These are phyloP conservation scores for Fusarium sp. DNA, from an alignment of 2,329 filamentous ascomycete species.

Conservation along the genomic window DNA sequence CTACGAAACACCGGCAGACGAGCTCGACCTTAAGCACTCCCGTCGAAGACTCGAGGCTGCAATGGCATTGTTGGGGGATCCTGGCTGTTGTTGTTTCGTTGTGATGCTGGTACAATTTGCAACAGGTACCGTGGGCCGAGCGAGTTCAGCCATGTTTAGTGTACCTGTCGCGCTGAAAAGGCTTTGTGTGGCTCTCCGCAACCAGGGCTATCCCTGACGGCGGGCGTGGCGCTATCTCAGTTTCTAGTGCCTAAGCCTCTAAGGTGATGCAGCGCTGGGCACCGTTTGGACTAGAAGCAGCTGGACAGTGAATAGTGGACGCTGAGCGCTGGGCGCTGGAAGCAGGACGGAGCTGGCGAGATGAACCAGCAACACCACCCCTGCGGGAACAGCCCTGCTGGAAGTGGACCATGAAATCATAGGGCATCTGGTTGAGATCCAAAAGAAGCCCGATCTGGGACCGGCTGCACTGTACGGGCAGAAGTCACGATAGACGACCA, in stretches of 20 bases:
- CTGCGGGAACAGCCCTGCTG: slow-evolving; percentile 46
- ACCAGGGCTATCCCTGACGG: slow-evolving; percentile 47
- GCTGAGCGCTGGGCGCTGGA: slow-evolving; percentile 44
- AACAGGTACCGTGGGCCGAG: slow-evolving; percentile 43
- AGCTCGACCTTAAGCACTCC: slow-evolving; percentile 10
- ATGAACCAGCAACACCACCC: slow-evolving; percentile 43
- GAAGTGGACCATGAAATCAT: slow-evolving; percentile 51
- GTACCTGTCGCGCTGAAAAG: slow-evolving; percentile 46
- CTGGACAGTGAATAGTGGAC: slow-evolving; percentile 33
- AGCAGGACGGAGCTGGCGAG: slow-evolving; percentile 46
- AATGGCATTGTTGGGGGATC: slow-evolving; percentile 27
- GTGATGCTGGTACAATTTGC: slow-evolving; percentile 29
- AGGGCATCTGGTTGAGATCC: slow-evolving; percentile 47
- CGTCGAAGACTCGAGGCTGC: slow-evolving; percentile 23
- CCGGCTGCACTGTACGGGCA: slow-evolving; percentile 26
- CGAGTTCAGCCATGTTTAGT: slow-evolving; percentile 38
- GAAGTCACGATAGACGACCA: slow-evolving; percentile 26
- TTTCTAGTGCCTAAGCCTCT: slow-evolving; percentile 23
- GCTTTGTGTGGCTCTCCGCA: slow-evolving; percentile 41
- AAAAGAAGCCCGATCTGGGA: slow-evolving; percentile 45
- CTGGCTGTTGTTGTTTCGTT: slow-evolving; percentile 20
- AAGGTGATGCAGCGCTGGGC: slow-evolving; percentile 37
- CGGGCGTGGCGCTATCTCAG: slow-evolving; percentile 45
- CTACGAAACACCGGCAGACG: slow-evolving; percentile 19
- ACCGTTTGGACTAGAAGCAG: slow-evolving; percentile 37